These are phyloP conservation scores for Cystobasidium slooffiae DNA, from an alignment of 1,284 basidiomycete species.

Conservation along the genomic window DNA sequence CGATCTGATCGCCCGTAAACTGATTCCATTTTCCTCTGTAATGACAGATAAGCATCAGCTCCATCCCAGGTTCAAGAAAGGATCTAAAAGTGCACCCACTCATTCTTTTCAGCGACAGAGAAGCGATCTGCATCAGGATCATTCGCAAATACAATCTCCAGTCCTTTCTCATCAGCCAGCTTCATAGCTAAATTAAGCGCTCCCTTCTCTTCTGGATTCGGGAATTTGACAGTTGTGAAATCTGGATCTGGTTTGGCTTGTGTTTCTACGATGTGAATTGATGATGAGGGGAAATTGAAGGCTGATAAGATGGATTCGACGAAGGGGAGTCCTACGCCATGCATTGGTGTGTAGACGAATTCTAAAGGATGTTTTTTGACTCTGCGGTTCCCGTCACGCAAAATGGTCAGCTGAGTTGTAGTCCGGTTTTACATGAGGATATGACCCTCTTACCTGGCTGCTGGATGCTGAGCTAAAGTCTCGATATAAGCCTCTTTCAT, in stretches of 20 bases:
- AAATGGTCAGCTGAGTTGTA: not conserved
- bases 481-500: conserved; percentile 65
- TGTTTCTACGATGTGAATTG: conserved; percentile 43
- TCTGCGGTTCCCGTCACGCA: not conserved
- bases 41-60: not conserved
- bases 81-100: conserved; percentile 44
- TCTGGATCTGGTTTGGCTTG: conserved; percentile 69
- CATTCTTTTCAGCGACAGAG: conserved; percentile 74
- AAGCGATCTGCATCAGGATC: conserved; percentile 85
- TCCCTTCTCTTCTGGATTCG: conserved; percentile 83
- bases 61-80: not conserved
- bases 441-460: not conserved
- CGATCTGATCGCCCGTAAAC: conserved; percentile 85
- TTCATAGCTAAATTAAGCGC: conserved; percentile 66
- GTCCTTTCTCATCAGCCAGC: conserved; percentile 64
- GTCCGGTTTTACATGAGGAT: not conserved
- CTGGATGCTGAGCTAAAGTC: conserved; percentile 22
- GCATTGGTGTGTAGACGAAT: conserved; percentile 84
- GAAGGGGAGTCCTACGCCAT: conserved; percentile 76
- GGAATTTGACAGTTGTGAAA: conserved; percentile 79
- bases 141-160: conserved; percentile 74
- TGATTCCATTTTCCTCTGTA: conserved; percentile 65
- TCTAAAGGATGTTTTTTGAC: conserved; percentile 54
- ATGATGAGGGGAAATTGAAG: conserved; percentile 62
- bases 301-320: conserved; percentile 64